These are phyloP conservation scores for Cardamine chenopodiifolia DNA, from an alignment of 345 rosid species.

Conservation along the genomic window DNA sequence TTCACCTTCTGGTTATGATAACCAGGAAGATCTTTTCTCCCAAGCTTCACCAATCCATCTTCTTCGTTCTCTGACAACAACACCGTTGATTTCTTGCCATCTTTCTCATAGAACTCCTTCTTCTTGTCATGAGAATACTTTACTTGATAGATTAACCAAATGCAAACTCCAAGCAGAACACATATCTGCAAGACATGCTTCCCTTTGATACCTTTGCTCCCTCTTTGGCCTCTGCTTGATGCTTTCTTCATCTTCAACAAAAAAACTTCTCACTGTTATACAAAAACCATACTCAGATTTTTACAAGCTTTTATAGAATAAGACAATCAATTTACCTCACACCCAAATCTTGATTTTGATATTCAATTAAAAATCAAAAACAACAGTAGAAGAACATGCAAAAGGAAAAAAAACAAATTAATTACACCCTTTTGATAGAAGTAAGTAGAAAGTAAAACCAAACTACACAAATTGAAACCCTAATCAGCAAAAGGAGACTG, in stretches of 20 bases:
- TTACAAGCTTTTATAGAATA: slow-evolving; percentile 1
- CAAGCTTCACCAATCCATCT: slow-evolving; percentile 52
- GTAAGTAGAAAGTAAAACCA: slow-evolving; percentile 8
- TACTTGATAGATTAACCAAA: slow-evolving; percentile 90
- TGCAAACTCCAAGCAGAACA: slow-evolving; percentile 73
- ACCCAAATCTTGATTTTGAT: neutral
- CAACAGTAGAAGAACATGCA: slow-evolving; percentile 36
- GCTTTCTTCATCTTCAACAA: slow-evolving; percentile 58
- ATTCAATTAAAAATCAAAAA: neutral
- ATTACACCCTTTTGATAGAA: slow-evolving; percentile 7
- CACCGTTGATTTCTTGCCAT: slow-evolving; percentile 39
- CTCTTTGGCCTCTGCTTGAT: slow-evolving; percentile 65
- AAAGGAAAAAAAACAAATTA: slow-evolving; percentile 9
- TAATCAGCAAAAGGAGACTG: slow-evolving; percentile 11
- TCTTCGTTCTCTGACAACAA: slow-evolving; percentile 37
- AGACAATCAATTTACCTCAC: slow-evolving; percentile 14
- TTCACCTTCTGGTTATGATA: slow-evolving; percentile 48
- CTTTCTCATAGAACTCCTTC: slow-evolving; percentile 66
- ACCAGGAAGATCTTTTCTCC: slow-evolving; percentile 77
- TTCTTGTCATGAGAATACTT: slow-evolving; percentile 90
- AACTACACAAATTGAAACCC: slow-evolving; percentile 8
- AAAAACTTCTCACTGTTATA: slow-evolving; percentile 25
- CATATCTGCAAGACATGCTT: slow-evolving; percentile 81
- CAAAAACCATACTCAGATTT: slow-evolving; percentile 20
- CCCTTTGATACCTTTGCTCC: slow-evolving; percentile 63